Conservation (phyloP, 2,329 filamentous ascomycete species). For the Nemania sp. region DNA sequence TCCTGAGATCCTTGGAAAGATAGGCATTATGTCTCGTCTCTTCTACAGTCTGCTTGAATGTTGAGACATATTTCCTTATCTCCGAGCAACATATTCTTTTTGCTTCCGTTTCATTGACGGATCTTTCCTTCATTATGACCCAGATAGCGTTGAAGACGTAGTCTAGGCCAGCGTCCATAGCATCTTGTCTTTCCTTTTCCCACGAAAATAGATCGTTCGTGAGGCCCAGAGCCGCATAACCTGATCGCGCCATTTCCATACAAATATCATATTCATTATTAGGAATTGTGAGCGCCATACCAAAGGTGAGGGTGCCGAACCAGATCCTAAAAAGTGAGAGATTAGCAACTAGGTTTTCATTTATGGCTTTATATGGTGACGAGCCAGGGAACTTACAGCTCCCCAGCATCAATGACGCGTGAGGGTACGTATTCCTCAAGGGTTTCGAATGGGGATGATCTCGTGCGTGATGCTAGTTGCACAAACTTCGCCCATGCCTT, state of each 20-base stretch:
- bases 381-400: slow-evolving; percentile 41
- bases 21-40: slow-evolving; percentile 22
- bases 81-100: slow-evolving; percentile 42
- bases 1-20: slow-evolving; percentile 45
- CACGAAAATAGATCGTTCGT: slow-evolving; percentile 57
- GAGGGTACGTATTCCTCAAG: slow-evolving; percentile 48
- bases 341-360: slow-evolving; percentile 1
- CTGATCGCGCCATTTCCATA: slow-evolving; percentile 47
- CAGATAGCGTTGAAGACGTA: slow-evolving; percentile 56
- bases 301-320: slow-evolving; percentile 54
- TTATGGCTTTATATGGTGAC: background rate
- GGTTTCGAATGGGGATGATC: slow-evolving; percentile 40
- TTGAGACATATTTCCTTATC: slow-evolving; percentile 43
- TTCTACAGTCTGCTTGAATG: slow-evolving; percentile 28
- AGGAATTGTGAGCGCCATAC: slow-evolving; percentile 53
- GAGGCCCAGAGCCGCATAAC: slow-evolving; percentile 49
- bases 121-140: slow-evolving; percentile 55
- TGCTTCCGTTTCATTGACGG: slow-evolving; percentile 47
- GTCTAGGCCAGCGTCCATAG: slow-evolving; percentile 40
- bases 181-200: slow-evolving; percentile 52
- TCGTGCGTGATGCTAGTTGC: slow-evolving; percentile 36
- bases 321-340: slow-evolving; percentile 47
- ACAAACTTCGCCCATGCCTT: slow-evolving; percentile 47
- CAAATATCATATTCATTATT: slow-evolving; percentile 51
- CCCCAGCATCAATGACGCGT: slow-evolving; percentile 46